phyloP scores from a whole-genome alignment of 2,329 filamentous ascomycete species.

The Didymellaceae sp. region DNA sequence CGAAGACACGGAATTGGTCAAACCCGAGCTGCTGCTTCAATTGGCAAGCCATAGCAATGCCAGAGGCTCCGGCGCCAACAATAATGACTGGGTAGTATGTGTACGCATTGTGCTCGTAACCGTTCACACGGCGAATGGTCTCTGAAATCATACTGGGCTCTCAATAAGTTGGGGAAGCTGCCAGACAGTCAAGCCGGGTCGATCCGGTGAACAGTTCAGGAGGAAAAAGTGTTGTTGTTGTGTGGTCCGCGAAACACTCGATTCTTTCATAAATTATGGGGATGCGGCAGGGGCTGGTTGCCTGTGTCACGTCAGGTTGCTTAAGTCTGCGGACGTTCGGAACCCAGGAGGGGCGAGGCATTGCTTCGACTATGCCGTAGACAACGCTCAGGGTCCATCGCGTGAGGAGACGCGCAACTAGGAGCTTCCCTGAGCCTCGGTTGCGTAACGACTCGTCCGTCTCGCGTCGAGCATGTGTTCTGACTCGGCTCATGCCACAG shows the following conservation, averaged over 20 bases:
- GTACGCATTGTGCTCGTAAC: slow-evolving; percentile 48
- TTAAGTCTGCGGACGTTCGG: not conserved
- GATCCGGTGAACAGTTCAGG: too few relatives aligned
- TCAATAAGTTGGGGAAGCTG: not conserved
- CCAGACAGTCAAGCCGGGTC: too few relatives aligned
- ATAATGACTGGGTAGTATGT: slow-evolving; percentile 59
- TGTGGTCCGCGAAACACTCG: too few relatives aligned
- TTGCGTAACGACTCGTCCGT: slow-evolving; percentile 1
- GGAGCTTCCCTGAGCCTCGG: slow-evolving; percentile 6
- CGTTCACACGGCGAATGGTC: slow-evolving; percentile 47
- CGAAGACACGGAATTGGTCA: slow-evolving; percentile 67
- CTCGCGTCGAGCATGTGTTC: not conserved
- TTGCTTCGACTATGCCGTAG: not conserved
- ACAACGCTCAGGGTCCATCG: slow-evolving; percentile 1
- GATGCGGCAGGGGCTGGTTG: slow-evolving; percentile 1
- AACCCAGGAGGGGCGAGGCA: not conserved
- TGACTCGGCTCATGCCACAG: not conserved
- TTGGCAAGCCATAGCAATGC: slow-evolving; percentile 66
- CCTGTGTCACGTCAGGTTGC: not conserved
- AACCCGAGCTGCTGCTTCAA: slow-evolving; percentile 64
- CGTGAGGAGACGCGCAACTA: slow-evolving; percentile 1
- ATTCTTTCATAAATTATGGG: not conserved
- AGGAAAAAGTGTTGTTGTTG: too few relatives aligned
- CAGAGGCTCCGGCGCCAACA: slow-evolving; percentile 68
- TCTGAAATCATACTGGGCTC: slow-evolving; percentile 37